phyloP scores from a whole-genome alignment of 208 protist species.

The Trypanosoma cruzi region DNA sequence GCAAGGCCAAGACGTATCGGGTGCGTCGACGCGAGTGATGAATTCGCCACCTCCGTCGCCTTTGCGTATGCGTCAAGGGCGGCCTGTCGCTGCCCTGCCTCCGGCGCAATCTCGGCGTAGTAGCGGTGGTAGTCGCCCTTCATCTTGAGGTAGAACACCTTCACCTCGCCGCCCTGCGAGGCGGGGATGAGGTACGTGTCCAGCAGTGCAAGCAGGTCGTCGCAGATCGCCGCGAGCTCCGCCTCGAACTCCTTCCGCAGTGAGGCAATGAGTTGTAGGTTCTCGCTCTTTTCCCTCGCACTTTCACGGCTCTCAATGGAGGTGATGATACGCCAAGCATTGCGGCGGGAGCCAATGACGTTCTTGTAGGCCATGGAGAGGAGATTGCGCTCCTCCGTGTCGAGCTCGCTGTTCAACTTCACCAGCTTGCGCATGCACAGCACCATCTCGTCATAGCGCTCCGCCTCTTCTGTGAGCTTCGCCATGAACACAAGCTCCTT shows the following conservation, averaged over 20 bases:
- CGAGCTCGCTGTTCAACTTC: slow-evolving; percentile 95
- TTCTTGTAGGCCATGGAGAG: slow-evolving; percentile 99
- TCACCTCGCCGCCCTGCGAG: slow-evolving; percentile 86
- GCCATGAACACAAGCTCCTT: slow-evolving; percentile 95
- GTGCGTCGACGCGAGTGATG: slow-evolving; percentile 94
- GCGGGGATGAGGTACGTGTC: slow-evolving; percentile 97
- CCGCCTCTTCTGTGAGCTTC: slow-evolving; percentile 98
- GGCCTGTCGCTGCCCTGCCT: slow-evolving; percentile 80
- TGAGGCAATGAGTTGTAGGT: slow-evolving; percentile 91
- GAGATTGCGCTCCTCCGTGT: slow-evolving; percentile 99
- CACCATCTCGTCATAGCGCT: slow-evolving; percentile 99
- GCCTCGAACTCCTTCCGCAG: slow-evolving; percentile 97
- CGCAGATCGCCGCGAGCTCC: slow-evolving; percentile 98
- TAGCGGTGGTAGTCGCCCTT: slow-evolving; percentile 98
- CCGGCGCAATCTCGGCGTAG: slow-evolving; percentile 97
- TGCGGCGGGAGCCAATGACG: slow-evolving; percentile 98
- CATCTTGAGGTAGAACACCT: slow-evolving; percentile 97
- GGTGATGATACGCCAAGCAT: slow-evolving; percentile 98
- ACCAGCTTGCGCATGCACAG: slow-evolving; percentile 98
- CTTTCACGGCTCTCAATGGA: slow-evolving; percentile 98
- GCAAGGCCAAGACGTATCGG: slow-evolving; percentile 99
- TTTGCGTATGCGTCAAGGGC: slow-evolving; percentile 92
- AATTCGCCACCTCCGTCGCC: slow-evolving; percentile 87
- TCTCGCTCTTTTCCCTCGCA: slow-evolving; percentile 84
- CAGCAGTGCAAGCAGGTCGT: slow-evolving; percentile 97